A percentile compares a stretch with the other conserved stretches of the same genome.
Conservation (phyloP, 805 yeast genomes). For the Zygoascus biomembranicola region DNA sequence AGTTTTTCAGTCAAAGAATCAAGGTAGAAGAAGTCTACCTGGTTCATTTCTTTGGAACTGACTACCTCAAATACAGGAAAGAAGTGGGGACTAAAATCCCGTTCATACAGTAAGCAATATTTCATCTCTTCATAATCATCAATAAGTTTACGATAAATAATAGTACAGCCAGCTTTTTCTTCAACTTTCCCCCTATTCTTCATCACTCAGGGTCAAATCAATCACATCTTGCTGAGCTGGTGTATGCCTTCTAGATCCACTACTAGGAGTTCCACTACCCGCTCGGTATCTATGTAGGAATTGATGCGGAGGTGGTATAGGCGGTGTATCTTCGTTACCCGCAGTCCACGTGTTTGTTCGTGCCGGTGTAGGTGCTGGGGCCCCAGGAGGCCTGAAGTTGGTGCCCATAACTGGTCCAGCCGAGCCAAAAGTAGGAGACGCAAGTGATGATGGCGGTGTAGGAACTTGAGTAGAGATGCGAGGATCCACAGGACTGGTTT, state of each 20-base stretch:
- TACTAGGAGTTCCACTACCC: background rate
- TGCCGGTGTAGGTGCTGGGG: background rate
- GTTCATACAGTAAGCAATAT: slow-evolving; percentile 32
- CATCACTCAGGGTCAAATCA: slow-evolving; percentile 25
- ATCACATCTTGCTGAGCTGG: slow-evolving; percentile 17
- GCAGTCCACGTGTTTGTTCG: background rate
- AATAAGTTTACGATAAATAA: background rate
- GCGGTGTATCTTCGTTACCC: background rate
- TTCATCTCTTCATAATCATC: background rate
- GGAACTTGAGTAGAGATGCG: background rate
- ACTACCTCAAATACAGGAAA: slow-evolving; percentile 47
- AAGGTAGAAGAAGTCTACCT: slow-evolving; percentile 58
- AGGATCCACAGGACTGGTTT: background rate
- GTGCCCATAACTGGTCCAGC: background rate
- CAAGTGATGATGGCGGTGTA: background rate
- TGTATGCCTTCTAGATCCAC: background rate
- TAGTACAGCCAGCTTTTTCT: background rate
- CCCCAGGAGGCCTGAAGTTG: slow-evolving; percentile 1
- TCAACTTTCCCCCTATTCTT: slow-evolving; percentile 8
- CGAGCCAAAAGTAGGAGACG: background rate
- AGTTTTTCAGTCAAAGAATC: slow-evolving; percentile 65
- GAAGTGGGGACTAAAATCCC: slow-evolving; percentile 58
- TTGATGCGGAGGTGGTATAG: slow-evolving; percentile 2
- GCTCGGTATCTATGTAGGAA: background rate
- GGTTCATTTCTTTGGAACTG: slow-evolving; percentile 59